A percentile compares a stretch with the other conserved stretches of the same genome.
phyloP scores from a whole-genome alignment of 78 protist genomes.

The Polysphondylium violaceum region DNA sequence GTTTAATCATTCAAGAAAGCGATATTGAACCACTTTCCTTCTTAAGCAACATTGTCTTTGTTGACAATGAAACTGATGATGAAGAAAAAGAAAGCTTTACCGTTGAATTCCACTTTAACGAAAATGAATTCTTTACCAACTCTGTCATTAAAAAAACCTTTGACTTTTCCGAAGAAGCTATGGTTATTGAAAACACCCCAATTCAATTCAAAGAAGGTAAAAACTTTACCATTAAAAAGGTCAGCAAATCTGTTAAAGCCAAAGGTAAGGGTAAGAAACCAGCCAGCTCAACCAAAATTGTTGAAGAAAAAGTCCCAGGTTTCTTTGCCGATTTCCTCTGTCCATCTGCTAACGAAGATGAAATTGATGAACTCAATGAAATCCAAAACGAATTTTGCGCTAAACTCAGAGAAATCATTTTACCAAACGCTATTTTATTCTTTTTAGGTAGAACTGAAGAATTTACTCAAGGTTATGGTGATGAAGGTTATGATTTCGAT shows the following conservation, averaged over 20 bases:
- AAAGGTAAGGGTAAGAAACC: constrained; percentile 44
- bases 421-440: constrained; percentile 66
- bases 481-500: constrained; percentile 23
- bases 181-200: constrained; percentile 36
- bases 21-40: constrained; percentile 15
- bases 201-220: constrained; percentile 84
- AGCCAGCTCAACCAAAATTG: neutral
- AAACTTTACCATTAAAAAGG: constrained; percentile 30
- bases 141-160: constrained; percentile 21
- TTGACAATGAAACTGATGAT: constrained; percentile 25
- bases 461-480: neutral
- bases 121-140: constrained; percentile 75
- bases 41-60: too few relatives aligned
- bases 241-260: constrained; percentile 47
- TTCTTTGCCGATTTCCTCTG: constrained; percentile 21
- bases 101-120: constrained; percentile 32
- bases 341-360: constrained; percentile 5
- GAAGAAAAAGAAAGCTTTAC: neutral
- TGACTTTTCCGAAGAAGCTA: constrained; percentile 9
- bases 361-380: constrained; percentile 9
- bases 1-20: constrained; percentile 15
- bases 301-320: constrained; percentile 44
- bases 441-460: constrained; percentile 72
- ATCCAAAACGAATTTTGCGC: constrained; percentile 36
- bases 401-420: constrained; percentile 23